These are phyloP conservation scores for Solanum medicagineum DNA, from an alignment of 257 asterid genomes.

Conservation along the genomic window DNA sequence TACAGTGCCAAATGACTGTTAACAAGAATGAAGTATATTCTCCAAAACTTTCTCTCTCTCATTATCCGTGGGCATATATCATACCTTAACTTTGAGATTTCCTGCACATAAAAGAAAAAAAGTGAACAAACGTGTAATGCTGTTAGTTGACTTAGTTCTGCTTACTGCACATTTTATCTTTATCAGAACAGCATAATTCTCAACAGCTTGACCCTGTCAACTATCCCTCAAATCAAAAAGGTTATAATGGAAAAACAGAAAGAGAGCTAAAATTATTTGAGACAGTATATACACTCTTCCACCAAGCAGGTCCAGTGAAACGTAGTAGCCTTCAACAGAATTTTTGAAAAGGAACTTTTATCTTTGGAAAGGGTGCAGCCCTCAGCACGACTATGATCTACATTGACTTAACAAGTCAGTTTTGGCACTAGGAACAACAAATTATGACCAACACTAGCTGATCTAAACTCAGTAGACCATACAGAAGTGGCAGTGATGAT, in stretches of 20 bases:
- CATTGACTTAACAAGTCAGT: neutral
- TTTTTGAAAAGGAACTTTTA: neutral
- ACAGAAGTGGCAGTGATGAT: neutral
- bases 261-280: neutral
- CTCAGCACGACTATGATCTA: neutral
- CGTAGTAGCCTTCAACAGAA: neutral
- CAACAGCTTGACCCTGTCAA: neutral
- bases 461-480: neutral
- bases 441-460: neutral
- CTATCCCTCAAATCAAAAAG: neutral
- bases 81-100: constrained; percentile 68
- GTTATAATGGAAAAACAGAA: neutral
- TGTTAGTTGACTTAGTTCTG: neutral
- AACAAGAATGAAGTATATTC: constrained; percentile 84
- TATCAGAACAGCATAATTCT: neutral
- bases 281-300: neutral
- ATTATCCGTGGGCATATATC: constrained; percentile 77
- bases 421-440: neutral
- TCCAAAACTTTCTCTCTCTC: constrained; percentile 94
- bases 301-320: neutral
- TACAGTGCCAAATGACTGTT: constrained; percentile 70
- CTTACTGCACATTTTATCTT: neutral
- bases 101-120: constrained; percentile 32
- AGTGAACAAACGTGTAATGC: neutral
- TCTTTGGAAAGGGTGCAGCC: neutral